Percentiles rank a stretch among this genome's conserved stretches.
Conservation (phyloP, 352 stramenopile species). For the Globisporangium spiculum region DNA sequence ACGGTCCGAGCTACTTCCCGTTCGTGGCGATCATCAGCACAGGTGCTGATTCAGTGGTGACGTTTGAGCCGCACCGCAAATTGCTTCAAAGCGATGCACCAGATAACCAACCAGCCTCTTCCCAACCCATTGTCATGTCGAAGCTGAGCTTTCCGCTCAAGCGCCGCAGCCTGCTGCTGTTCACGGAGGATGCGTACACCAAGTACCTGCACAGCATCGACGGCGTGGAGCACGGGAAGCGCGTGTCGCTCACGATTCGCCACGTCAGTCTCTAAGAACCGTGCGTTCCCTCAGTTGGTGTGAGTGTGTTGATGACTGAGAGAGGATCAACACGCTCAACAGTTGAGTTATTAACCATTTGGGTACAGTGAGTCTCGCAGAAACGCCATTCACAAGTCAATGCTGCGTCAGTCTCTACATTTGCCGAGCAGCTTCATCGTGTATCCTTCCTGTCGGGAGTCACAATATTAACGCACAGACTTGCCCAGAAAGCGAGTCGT, state of each 20-base stretch:
- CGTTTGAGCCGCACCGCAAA: slow-evolving; percentile 55
- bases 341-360: no score
- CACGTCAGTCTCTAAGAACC: slow-evolving; percentile 26
- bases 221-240: slow-evolving; percentile 38
- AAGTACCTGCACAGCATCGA: slow-evolving; percentile 64
- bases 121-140: background rate
- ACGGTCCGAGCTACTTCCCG: slow-evolving; percentile 66
- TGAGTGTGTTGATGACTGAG: background rate
- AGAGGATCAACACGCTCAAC: no score
- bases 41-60: slow-evolving; percentile 49
- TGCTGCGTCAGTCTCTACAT: no score
- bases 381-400: no score
- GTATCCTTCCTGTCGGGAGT: no score
- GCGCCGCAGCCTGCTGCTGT: slow-evolving; percentile 54
- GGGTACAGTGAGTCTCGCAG: no score
- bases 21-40: slow-evolving; percentile 69
- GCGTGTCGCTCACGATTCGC: slow-evolving; percentile 59
- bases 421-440: no score
- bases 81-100: slow-evolving; percentile 9
- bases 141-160: slow-evolving; percentile 42
- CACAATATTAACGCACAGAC: no score
- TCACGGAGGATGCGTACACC: slow-evolving; percentile 56
- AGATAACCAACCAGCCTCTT: background rate
- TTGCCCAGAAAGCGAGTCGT: no score
- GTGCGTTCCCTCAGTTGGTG: background rate